A percentile compares a stretch with the other conserved stretches of the same genome.
phyloP scores from a whole-genome alignment of 1,284 basidiomycete species.

The Cryptococcus deneoformans region DNA sequence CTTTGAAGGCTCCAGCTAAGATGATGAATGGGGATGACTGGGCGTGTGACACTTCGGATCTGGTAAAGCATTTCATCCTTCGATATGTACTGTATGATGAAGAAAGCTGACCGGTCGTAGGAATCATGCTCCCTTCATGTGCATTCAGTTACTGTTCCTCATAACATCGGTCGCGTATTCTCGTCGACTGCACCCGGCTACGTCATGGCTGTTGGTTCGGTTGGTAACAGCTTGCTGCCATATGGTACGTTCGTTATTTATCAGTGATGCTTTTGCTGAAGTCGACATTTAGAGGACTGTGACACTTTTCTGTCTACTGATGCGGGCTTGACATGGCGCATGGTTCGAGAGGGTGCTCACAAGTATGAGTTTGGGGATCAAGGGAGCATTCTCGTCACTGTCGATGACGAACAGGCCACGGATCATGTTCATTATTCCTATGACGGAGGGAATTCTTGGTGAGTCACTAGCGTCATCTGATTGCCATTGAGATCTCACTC shows the following conservation, averaged over 20 bases:
- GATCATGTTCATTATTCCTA: conserved; percentile 76
- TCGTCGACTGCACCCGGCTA: conserved; percentile 91
- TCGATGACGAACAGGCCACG: conserved; percentile 82
- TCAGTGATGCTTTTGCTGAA: background rate
- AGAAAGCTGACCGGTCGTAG: conserved; percentile 1
- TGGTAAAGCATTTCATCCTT: conserved; percentile 17
- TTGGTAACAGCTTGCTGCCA: conserved; percentile 66
- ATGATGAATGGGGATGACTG: conserved; percentile 63
- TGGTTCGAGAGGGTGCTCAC: conserved; percentile 73
- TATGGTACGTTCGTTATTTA: conserved; percentile 55
- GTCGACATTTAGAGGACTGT: conserved; percentile 59
- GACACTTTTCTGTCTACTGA: conserved; percentile 93
- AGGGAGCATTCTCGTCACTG: conserved; percentile 75
- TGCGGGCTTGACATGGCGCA: conserved; percentile 81
- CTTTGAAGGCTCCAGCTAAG: conserved; percentile 62
- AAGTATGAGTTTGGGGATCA: conserved; percentile 96
- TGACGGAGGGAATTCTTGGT: conserved; percentile 83
- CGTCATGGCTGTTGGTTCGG: conserved; percentile 90
- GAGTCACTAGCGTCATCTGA: conserved; percentile 30
- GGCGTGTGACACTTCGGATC: conserved; percentile 61
- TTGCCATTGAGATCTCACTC: background rate
- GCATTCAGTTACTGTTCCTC: conserved; percentile 84
- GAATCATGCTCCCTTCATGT: conserved; percentile 79
- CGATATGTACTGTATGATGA: background rate
- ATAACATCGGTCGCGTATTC: conserved; percentile 91